Conservation (phyloP, 2,329 filamentous ascomycete genomes). For the Apiospora arundinis region DNA sequence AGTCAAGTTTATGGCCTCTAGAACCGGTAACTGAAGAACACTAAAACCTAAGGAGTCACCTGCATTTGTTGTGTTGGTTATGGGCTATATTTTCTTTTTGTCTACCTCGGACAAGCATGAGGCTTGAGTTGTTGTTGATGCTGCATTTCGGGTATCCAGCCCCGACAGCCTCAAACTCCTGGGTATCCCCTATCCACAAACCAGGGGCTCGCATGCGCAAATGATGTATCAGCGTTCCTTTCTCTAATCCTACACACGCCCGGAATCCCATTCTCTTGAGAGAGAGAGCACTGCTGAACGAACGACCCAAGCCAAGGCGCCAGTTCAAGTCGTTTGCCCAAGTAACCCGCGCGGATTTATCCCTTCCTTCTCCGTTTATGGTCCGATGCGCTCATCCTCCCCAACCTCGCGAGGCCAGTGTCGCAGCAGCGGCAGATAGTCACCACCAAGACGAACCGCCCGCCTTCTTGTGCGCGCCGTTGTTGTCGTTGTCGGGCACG, state of each 20-base stretch:
- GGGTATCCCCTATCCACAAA: neutral
- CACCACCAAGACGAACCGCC: constrained; percentile 3
- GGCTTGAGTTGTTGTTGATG: too few relatives aligned
- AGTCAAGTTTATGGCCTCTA: neutral
- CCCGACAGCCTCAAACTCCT: neutral
- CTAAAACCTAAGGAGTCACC: too few relatives aligned
- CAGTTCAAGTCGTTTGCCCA: neutral
- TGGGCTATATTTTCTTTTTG: too few relatives aligned
- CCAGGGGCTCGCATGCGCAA: neutral
- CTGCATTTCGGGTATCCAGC: neutral
- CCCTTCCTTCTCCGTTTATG: too few relatives aligned
- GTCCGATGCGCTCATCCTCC: neutral
- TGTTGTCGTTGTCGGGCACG: neutral
- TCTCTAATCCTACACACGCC: neutral
- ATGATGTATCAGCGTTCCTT: neutral
- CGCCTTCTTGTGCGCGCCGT: constrained; percentile 1
- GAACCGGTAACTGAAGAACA: too few relatives aligned
- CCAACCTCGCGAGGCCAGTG: neutral
- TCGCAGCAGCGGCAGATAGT: neutral
- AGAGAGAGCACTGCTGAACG: neutral
- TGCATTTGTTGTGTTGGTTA: too few relatives aligned
- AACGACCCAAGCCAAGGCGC: neutral
- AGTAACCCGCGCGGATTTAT: neutral
- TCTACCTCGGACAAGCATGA: too few relatives aligned
- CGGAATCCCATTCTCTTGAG: neutral